Base-by-base conservation (phyloP, 257 asterid species). In the Penstemon eatonii region DNA sequence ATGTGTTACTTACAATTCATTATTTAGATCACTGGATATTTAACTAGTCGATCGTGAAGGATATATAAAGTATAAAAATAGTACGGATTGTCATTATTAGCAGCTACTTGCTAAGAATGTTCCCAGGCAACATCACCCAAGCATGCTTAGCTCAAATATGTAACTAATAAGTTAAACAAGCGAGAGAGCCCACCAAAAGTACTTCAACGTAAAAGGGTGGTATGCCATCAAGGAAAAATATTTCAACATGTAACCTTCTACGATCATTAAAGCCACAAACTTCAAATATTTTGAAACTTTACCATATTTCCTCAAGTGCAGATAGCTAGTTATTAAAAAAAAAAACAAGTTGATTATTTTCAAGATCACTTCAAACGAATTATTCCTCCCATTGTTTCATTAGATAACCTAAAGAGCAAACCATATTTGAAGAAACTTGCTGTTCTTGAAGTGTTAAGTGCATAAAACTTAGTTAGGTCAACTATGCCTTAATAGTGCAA, bases 1-100 rank as follows among this genome's bases (percentile, higher is more conserved):
- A 0, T 25, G 37, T n/a, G 54, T 79, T 39, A 77, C 59, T 69
- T 73, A 40, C 38, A 50, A 46, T 47, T 49, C 40, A 6, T 41
- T 25, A 44, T 39, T 4, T 5, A 18, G 53, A 25, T 19, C 43
- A 56, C 39, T 60, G 15, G 12, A 44, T 25, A 38, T 25, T 3
- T n/a, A 15, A 56, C 47, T 51, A 38, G 0, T 13, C 12, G 45
- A 68, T 18, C 36, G 12, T 19, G 68, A 38, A 25, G 49, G 18
- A 47, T 25, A 19, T 8, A 38, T 52, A 3, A 44, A 61, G 19
- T 56, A 0, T 7, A 8, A 51, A 41, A 25, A 5, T 10, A 8
- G 51, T 12, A 15, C 12, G 15, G 43, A 19, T 44, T 3, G n/a
- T 10, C 10, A n/a, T 8, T 42, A 44, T 53, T n/a, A 43, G 56